Evolutionary conservation across 768 basidiomycete genomes (phyloP), one percentile per base, ranked within the genome.

Genomic region (Crucibulum laeve): DNA sequence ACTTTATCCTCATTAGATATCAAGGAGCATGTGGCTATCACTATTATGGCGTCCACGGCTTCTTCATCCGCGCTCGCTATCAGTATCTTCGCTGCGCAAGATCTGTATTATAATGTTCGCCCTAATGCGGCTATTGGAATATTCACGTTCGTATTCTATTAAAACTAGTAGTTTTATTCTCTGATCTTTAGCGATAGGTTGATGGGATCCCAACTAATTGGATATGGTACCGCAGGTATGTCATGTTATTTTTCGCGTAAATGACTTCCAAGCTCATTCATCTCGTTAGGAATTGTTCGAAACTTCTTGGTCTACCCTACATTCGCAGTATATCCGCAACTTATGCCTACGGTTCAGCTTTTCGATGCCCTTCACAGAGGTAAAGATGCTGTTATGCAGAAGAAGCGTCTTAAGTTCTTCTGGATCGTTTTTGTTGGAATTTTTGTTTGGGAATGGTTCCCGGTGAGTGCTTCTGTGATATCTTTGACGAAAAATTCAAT

Each of bases 41-140:
- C 74, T 22, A 76, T 77, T 32, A 76, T 79, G 74, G 52, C 75
- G 0, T 73, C 72, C 10, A 79, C 78, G 2, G 76, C 78, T 0
- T 74, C 76, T 0, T 56, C 61, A 0, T 69, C 73, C 1, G 76
- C 77, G 1, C 56, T 71, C 14, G 75, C 76, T 1, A 77, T 78
- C 53, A 73, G 71, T 38, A 70, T 77, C 43, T 75, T 77, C 43
- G 76, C 77, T 2, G 67, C 76, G 1, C 63, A 79, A 17, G 74
- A 79, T 47, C 56, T 80, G 14, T 79, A 75, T 56, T 80, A 80
- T 48, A 62, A 60, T 17, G 59, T 68, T 34, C 52, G 54, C 7
- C 62, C 68, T 15, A 70, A 70, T 44, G 54, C 64, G 18, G 70
- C 60, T 1, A 57, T 70, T 36, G 68, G 65, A 2, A 67, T 73